Base-by-base conservation (phyloP, 306 rosid genomes). In the Pyrus communis region DNA sequence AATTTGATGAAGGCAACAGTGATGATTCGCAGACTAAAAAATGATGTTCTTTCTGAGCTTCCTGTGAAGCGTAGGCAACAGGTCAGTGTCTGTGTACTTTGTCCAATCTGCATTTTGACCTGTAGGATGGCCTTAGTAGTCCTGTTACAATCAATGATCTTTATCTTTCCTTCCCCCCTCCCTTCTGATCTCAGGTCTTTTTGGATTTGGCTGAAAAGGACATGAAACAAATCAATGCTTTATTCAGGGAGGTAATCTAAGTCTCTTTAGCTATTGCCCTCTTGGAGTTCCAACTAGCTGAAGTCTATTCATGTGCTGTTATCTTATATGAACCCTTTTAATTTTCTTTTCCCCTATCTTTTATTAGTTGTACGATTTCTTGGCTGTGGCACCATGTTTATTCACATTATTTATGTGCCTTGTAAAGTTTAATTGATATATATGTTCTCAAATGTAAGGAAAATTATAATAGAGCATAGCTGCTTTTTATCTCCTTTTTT, bases 1-100 rank as follows among this genome's bases (percentile, higher is more conserved):
- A 91, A 90, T 89, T 81, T 94, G 91, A 88, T 94, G 86, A 91
- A 94, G 88, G 96, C 89, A 57, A 94, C 98, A 11, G 76, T 89
- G 82, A 88, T 94, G 98, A 94, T 94, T 78, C 91, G 97, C 23
- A 90, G 98, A 86, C 98, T 94, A 69, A 94, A 94, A 83, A 91
- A 86, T 61, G 98, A 94, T 42, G 98, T 94, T 78, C 97, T 94
- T 80, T 77, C 93, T 68, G 84, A 94, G 87, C 98, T 94, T 78
- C 98, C 98, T 65, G 85, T 83, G 68, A 94, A 94, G 87, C 97
- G 97, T 49, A 92, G 98, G 86, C 98, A 95, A 81, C 98, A 95
- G 87, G 98, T 85, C 60, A 25, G 27, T 25, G 27, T 25, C 27
- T 25, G 27, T 62, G 27, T 51, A 65, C 69, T 61, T 22, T 70